These are phyloP conservation scores for Narthecium ossifragum DNA, from an alignment of 106 monocot species.

Conservation along the genomic window DNA sequence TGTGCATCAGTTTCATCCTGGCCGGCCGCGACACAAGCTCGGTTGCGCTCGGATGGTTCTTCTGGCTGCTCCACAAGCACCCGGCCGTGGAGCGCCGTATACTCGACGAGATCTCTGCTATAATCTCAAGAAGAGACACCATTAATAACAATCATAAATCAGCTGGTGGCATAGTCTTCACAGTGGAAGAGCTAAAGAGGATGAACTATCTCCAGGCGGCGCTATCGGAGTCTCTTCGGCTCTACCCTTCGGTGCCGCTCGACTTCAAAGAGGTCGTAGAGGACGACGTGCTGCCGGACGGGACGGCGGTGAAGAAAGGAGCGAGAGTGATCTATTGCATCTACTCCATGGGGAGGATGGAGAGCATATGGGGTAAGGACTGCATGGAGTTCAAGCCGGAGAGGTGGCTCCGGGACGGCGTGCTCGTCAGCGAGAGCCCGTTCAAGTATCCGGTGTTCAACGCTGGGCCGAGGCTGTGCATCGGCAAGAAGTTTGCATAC, in stretches of 20 bases:
- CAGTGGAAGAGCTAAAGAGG: constrained; percentile 41
- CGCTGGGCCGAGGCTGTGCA: constrained; percentile 82
- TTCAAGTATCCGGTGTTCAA: constrained; percentile 90
- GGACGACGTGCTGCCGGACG: constrained; percentile 73
- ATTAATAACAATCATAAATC: too few species aligned
- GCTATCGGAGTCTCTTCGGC: constrained; percentile 67
- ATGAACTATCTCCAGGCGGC: constrained; percentile 89
- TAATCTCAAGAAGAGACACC: constrained; percentile 5
- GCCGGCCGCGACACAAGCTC: constrained; percentile 97
- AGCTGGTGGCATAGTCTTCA: constrained; percentile 19
- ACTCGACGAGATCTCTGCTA: constrained; percentile 39
- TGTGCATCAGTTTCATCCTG: constrained; percentile 91
- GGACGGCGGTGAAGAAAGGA: constrained; percentile 41
- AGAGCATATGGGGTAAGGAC: constrained; percentile 76
- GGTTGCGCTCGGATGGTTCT: constrained; percentile 85
- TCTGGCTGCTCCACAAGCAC: constrained; percentile 71
- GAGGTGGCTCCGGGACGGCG: constrained; percentile 59
- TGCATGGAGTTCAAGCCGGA: constrained; percentile 79
- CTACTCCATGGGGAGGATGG: constrained; percentile 76
- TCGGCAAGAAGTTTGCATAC: constrained; percentile 97
- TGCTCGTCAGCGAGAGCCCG: constrained; percentile 47
- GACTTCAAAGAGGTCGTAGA: constrained; percentile 78
- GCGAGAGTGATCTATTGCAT: constrained; percentile 71
- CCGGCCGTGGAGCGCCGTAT: constrained; percentile 47
- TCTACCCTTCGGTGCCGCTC: constrained; percentile 85